phyloP scores from a whole-genome alignment of 495 filamentous ascomycete species.

The Parathielavia hyrcaniae region DNA sequence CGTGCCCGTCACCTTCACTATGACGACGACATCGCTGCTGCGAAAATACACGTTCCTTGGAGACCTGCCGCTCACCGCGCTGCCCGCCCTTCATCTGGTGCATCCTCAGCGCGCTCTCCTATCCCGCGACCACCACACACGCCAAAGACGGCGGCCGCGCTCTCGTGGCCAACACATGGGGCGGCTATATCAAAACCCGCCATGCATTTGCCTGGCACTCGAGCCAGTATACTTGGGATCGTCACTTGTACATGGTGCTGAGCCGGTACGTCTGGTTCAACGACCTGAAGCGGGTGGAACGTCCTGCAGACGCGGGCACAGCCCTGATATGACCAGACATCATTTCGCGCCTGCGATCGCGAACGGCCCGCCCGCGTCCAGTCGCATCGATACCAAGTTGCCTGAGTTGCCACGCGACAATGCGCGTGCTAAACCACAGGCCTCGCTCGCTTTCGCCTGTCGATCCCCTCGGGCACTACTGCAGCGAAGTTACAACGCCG shows the following conservation, averaged over 20 bases:
- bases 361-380: no score
- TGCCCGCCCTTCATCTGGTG: conserved; percentile 36
- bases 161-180: conserved; percentile 35
- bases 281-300: conserved; percentile 32
- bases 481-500: no score
- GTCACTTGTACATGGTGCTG: conserved; percentile 39
- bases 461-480: no score
- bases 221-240: conserved; percentile 41
- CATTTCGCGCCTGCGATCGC: no score
- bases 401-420: no score
- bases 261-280: conserved; percentile 45
- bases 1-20: conserved; percentile 33
- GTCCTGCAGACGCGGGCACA: not conserved
- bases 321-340: not conserved
- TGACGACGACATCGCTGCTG: conserved; percentile 33
- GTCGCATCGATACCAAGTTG: no score
- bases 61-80: conserved; percentile 36
- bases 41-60: conserved; percentile 40
- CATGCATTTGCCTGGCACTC: conserved; percentile 34
- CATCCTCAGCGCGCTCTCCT: conserved; percentile 34
- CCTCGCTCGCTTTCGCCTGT: no score
- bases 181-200: conserved; percentile 33
- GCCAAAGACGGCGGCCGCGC: conserved; percentile 26
- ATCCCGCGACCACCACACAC: conserved; percentile 22
- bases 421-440: no score